Evolutionary conservation across 306 rosid species (phyloP).

Genomic region (Potentilla sterilis): DNA sequence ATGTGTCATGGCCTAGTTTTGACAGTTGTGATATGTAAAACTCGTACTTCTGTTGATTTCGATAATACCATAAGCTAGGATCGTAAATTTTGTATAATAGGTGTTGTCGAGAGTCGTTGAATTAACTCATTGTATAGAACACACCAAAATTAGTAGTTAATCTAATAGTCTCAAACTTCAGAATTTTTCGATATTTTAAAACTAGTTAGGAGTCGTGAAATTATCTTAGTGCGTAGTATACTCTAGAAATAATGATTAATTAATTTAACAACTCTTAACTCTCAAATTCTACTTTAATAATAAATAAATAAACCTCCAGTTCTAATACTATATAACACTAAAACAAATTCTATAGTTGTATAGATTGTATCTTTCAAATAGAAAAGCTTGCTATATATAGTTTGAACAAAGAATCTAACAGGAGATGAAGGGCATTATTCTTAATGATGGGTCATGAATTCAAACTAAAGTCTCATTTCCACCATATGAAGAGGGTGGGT

Average conservation of each 20-base stretch:
- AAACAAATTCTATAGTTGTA: background rate
- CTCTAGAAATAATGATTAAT: background rate
- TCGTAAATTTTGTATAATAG: rapidly evolving
- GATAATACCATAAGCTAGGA: background rate
- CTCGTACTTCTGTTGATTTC: background rate
- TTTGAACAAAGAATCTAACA: background rate
- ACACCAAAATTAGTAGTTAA: background rate
- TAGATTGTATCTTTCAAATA: background rate
- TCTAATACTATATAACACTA: background rate
- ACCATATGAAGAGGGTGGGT: background rate
- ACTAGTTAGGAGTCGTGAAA: rapidly evolving
- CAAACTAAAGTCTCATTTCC: background rate
- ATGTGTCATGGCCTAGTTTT: background rate
- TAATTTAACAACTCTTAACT: background rate
- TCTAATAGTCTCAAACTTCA: too few species aligned
- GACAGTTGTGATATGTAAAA: background rate
- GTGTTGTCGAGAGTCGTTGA: background rate
- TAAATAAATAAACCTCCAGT: background rate
- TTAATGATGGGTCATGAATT: background rate
- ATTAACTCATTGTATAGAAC: background rate
- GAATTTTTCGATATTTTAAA: too few species aligned
- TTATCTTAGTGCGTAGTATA: background rate
- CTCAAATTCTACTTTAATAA: background rate
- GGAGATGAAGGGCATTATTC: background rate
- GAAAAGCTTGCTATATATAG: too few species aligned